Percentiles rank a stretch among this genome's conserved stretches.
Conservation (phyloP, 768 basidiomycete species). For the Macrolepiota dolichaula region DNA sequence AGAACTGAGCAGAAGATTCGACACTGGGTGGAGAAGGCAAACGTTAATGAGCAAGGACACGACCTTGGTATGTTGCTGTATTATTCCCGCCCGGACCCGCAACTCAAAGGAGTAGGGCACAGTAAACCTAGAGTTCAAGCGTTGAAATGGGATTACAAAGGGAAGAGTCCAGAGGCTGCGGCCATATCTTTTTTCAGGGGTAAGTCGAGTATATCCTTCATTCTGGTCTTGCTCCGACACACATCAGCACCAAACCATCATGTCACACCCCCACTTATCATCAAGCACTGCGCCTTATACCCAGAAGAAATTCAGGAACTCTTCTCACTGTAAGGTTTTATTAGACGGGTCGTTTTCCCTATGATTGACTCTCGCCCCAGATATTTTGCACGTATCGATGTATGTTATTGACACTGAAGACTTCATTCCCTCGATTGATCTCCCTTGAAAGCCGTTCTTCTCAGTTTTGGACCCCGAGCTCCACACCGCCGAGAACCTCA, state of each 20-base stretch:
- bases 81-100: not conserved
- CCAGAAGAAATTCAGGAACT: constrained; percentile 49
- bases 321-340: constrained; percentile 44
- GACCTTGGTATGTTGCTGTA: not conserved
- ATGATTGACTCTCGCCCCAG: constrained; percentile 21
- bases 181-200: constrained; percentile 33
- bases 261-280: constrained; percentile 38
- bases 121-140: constrained; percentile 6
- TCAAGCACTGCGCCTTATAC: constrained; percentile 45
- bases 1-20: constrained; percentile 37
- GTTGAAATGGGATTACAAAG: constrained; percentile 22
- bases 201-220: constrained; percentile 16
- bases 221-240: constrained; percentile 4
- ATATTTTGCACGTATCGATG: constrained; percentile 54
- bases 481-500: constrained; percentile 50
- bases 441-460: constrained; percentile 43
- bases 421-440: not conserved
- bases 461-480: constrained; percentile 55
- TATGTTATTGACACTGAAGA: constrained; percentile 24
- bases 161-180: constrained; percentile 34
- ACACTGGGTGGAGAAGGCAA: constrained; percentile 35
- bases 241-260: constrained; percentile 15
- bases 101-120: not conserved
- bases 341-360: not conserved
- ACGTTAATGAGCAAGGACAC: constrained; percentile 16